Evolutionary conservation across 208 protist species (phyloP).

Genomic region (Leishmania tropica): DNA sequence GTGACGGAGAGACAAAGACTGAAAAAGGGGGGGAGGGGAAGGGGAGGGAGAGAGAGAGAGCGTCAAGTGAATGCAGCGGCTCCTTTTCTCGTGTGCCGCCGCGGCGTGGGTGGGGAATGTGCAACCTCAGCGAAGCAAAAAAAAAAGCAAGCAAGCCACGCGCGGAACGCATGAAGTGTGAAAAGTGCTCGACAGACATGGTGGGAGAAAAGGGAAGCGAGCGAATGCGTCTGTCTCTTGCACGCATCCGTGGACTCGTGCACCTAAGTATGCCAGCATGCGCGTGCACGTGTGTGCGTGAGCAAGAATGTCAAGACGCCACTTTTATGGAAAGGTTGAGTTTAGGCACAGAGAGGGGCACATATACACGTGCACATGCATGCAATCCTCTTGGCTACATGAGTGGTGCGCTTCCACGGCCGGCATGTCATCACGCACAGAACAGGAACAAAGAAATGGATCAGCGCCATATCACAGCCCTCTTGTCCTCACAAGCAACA

Average conservation of each 20-base stretch:
- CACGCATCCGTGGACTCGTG: not conserved
- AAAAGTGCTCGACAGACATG: not conserved
- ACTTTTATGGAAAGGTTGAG: not conserved
- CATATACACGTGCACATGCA: not conserved
- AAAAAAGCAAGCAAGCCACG: not conserved
- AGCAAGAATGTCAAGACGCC: not conserved
- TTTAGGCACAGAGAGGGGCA: not conserved
- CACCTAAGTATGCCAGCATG: too few relatives aligned
- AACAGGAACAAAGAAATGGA: conserved; percentile 12
- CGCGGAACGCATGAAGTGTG: not conserved
- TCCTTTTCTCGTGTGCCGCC: too few relatives aligned
- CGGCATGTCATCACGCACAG: not conserved
- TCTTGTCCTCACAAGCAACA: not conserved
- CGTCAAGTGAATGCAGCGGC: not conserved
- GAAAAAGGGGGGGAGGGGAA: not conserved
- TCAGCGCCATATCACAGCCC: not conserved
- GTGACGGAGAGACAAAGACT: not conserved
- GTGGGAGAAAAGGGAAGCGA: not conserved
- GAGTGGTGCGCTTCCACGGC: not conserved
- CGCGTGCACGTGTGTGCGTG: not conserved
- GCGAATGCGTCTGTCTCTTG: not conserved
- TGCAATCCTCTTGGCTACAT: not conserved
- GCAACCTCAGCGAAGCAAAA: not conserved
- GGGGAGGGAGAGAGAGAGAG: not conserved
- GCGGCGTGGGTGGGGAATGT: not conserved